Percentiles rank a stretch among this genome's conserved stretches.
phyloP scores from a whole-genome alignment of 2,329 filamentous ascomycete species.

The Rutstroemia sp. region DNA sequence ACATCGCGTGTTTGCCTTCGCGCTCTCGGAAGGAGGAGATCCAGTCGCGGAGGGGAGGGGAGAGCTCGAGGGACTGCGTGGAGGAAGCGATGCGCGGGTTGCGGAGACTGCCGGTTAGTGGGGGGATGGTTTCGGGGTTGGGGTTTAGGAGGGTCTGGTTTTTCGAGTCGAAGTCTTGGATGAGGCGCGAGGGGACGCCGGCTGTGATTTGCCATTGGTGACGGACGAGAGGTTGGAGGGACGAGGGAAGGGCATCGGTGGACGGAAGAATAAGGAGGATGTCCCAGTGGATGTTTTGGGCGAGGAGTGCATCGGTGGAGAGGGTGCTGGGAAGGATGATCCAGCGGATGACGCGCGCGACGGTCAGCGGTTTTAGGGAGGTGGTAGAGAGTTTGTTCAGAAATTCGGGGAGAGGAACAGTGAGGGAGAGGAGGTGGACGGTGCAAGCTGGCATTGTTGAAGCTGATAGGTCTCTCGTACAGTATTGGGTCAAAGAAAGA shows the following conservation, averaged over 20 bases:
- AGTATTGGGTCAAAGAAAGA: neutral
- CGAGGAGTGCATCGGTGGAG: conserved; percentile 35
- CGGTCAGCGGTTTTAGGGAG: conserved; percentile 34
- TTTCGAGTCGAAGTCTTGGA: conserved; percentile 31
- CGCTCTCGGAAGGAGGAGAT: conserved; percentile 33
- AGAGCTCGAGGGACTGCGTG: conserved; percentile 45
- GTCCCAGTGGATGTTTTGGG: conserved; percentile 35
- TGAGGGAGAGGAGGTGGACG: conserved; percentile 38
- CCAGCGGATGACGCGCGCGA: conserved; percentile 39
- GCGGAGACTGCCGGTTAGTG: conserved; percentile 30
- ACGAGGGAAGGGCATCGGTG: conserved; percentile 23
- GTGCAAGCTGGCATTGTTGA: conserved; percentile 41
- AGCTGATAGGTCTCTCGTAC: neutral
- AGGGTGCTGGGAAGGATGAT: conserved; percentile 39
- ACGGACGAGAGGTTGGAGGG: conserved; percentile 22
- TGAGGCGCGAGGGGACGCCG: conserved; percentile 37
- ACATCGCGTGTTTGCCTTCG: conserved; percentile 39
- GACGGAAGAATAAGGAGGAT: conserved; percentile 38
- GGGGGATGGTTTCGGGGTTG: conserved; percentile 28
- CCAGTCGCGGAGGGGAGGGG: conserved; percentile 42
- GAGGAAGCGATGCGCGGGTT: conserved; percentile 30
- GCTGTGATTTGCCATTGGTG: conserved; percentile 32
- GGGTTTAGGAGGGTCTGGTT: conserved; percentile 35
- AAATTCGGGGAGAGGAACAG: conserved; percentile 32
- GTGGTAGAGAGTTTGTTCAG: conserved; percentile 31